Evolutionary conservation across 2,329 filamentous ascomycete species (phyloP), one percentile per base, ranked within the genome.

Genomic region (Cordyceps cateniannulata): DNA sequence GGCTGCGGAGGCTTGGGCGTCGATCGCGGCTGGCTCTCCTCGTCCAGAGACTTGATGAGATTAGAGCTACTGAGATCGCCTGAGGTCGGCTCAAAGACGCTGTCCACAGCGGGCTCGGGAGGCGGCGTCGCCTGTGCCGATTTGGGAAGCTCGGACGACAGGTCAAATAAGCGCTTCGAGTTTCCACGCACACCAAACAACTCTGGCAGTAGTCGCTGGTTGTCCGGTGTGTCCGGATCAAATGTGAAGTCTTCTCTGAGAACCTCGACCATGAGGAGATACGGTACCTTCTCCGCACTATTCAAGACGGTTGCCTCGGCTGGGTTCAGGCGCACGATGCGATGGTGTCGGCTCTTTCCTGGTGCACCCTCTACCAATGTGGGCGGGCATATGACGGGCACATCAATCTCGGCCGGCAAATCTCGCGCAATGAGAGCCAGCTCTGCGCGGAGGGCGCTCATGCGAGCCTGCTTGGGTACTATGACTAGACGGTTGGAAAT

Each of bases 261-360:
- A 24, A 95, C 86, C 70, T 95, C 90, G 2, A 93, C 85, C 89
- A 95, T 93, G 29, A 95, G 80, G 54, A 95, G 74, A 73, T 92
- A 95, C 1, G 90, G 90, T 49, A 95, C 90, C 70, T 92, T 89
- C 71, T 95, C 90, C 5, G 90, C 90, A 70, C 90, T 95, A 73
- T 95, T 95, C 56, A 95, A 76, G 59, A 93, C 91, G 0, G 90
- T 93, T 6, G 90, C 87, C 73, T 95, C 90, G 1, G 89, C 89
- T 7, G 90, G 91, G 68, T 93, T 95, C 54, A 95, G 80, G 42
- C 90, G 84, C 50, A 95, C 90, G 62, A 95, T 91, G 40, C 90
- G 85, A 69, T 95, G 90, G 71, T 95, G 91, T 59, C 84, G 84
- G 69, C 90, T 93, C 69, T 85, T 86, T 27, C 87, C 84, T 2